Evolutionary conservation across 2,329 filamentous ascomycete genomes (phyloP).

Genomic region (Scedosporium aurantiacum): DNA sequence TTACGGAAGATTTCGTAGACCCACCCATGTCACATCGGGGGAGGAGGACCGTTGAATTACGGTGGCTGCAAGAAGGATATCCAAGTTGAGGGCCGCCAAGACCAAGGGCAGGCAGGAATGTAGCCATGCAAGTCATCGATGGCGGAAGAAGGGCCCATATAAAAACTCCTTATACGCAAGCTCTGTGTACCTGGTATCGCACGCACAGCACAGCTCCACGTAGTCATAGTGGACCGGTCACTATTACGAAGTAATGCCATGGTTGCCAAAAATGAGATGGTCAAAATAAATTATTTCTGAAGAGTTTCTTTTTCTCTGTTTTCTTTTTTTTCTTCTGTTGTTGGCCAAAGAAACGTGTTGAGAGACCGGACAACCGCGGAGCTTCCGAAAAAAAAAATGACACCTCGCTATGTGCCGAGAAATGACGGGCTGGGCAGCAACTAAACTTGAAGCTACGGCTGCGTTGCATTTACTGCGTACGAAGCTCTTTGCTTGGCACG

Average conservation of each 20-base stretch:
- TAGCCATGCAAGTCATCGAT: background rate
- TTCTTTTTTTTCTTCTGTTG: background rate
- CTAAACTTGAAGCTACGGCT: background rate
- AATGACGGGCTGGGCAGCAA: background rate
- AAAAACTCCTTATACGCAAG: background rate
- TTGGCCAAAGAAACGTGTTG: background rate
- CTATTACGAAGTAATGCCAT: background rate
- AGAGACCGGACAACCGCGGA: background rate
- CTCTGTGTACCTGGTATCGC: background rate
- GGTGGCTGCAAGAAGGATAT: background rate
- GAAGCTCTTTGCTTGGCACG: background rate
- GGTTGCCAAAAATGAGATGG: background rate
- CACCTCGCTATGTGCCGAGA: background rate
- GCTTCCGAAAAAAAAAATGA: background rate
- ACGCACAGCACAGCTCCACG: background rate
- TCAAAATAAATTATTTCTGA: background rate
- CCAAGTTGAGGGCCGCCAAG: background rate
- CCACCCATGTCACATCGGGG: background rate
- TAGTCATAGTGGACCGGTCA: background rate
- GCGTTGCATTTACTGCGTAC: background rate
- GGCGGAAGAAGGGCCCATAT: background rate
- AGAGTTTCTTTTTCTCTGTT: background rate
- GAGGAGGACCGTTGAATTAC: background rate
- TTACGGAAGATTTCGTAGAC: background rate
- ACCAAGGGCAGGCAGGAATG: background rate